Conservation (phyloP, 1,284 basidiomycete genomes). For the Cystobasidiaceae sp. region DNA sequence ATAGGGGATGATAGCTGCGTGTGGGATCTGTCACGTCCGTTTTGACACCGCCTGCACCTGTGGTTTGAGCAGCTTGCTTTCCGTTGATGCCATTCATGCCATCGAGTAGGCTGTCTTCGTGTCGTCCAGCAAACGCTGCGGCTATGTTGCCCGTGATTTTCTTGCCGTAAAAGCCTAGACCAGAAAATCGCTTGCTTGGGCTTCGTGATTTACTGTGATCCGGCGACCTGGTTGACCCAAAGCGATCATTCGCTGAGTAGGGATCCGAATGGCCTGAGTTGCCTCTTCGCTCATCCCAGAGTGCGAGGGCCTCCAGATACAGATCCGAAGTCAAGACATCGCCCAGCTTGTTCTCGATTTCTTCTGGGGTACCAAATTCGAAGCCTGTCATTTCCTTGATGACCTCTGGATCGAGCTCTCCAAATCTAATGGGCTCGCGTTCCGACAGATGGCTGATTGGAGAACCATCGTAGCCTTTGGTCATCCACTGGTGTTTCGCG, state of each 20-base stretch:
- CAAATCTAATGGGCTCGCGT: constrained; percentile 77
- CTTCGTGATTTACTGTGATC: constrained; percentile 40
- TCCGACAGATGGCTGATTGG: constrained; percentile 80
- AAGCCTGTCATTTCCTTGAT: constrained; percentile 92
- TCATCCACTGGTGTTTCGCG: constrained; percentile 91
- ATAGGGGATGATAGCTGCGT: constrained; percentile 83
- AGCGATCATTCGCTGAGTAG: constrained; percentile 5
- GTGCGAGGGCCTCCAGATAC: constrained; percentile 66
- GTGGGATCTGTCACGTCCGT: constrained; percentile 67
- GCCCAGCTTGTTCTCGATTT: constrained; percentile 70
- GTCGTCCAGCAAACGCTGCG: constrained; percentile 37
- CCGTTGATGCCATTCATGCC: constrained; percentile 16
- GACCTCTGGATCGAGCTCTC: constrained; percentile 79
- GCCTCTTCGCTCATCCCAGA: constrained; percentile 58
- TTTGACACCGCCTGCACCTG: constrained; percentile 30
- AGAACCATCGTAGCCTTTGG: constrained; percentile 73
- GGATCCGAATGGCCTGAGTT: neutral
- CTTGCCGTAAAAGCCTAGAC: constrained; percentile 88
- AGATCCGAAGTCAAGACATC: constrained; percentile 71
- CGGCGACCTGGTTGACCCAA: constrained; percentile 6
- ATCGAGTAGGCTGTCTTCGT: constrained; percentile 29
- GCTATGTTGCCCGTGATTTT: constrained; percentile 56
- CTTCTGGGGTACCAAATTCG: constrained; percentile 84
- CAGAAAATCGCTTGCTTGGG: constrained; percentile 63
- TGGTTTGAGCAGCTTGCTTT: constrained; percentile 14